Evolutionary conservation across 2,329 filamentous ascomycete genomes (phyloP).

Genomic region (Cladobotryum mycophilum): DNA sequence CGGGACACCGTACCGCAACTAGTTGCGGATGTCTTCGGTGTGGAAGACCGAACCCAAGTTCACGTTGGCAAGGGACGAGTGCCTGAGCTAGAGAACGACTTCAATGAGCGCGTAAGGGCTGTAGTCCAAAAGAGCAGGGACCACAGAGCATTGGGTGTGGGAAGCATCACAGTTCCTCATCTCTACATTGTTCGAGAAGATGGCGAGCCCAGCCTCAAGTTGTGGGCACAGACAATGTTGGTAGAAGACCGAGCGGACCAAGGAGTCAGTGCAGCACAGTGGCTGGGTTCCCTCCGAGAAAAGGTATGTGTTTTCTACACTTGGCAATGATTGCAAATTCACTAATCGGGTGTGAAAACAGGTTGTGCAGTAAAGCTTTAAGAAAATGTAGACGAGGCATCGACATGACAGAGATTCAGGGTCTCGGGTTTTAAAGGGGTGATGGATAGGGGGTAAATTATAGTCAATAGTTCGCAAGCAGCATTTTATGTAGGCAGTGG

Average conservation of each 20-base stretch:
- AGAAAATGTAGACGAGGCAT: neutral
- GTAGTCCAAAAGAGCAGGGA: constrained; percentile 91
- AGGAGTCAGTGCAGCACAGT: constrained; percentile 86
- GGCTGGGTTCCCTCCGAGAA: constrained; percentile 85
- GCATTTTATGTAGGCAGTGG: too few relatives aligned
- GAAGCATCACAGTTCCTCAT: constrained; percentile 87
- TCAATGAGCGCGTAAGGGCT: constrained; percentile 87
- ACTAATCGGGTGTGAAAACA: neutral
- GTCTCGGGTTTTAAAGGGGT: too few relatives aligned
- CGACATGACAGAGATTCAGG: neutral
- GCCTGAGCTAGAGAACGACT: constrained; percentile 87
- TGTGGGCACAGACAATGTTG: constrained; percentile 94
- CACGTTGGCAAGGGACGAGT: constrained; percentile 86
- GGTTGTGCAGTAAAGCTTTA: constrained; percentile 8
- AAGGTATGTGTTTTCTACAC: constrained; percentile 57
- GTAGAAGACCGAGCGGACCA: constrained; percentile 95
- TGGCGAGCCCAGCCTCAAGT: constrained; percentile 86
- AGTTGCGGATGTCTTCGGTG: constrained; percentile 81
- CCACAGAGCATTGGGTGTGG: constrained; percentile 77
- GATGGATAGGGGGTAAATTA: too few relatives aligned
- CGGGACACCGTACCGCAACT: constrained; percentile 88
- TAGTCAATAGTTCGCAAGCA: too few relatives aligned
- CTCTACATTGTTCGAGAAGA: constrained; percentile 93
- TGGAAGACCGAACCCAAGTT: constrained; percentile 74
- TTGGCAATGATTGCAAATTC: neutral